Percentiles rank a stretch among this genome's conserved stretches.
Conservation (phyloP, 2,329 filamentous ascomycete species). For the Trichoderma gracile region DNA sequence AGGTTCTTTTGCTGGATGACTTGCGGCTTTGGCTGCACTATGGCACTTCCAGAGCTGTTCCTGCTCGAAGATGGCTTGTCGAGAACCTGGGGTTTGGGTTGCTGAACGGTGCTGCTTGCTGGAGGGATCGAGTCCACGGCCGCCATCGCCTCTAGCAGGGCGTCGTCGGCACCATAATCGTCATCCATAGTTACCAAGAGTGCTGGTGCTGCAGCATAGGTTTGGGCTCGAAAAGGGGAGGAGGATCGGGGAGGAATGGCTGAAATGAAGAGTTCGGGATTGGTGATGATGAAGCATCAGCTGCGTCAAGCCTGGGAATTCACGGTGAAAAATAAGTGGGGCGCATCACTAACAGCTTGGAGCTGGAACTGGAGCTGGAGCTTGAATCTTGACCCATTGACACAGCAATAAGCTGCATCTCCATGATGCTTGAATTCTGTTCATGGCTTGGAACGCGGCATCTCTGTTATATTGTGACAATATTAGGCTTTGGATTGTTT, state of each 20-base stretch:
- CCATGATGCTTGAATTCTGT: neutral
- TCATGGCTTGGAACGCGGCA: too few relatives aligned
- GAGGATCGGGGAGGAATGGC: neutral
- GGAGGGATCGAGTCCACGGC: slow-evolving; percentile 44
- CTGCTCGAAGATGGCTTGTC: slow-evolving; percentile 47
- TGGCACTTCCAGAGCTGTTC: slow-evolving; percentile 49
- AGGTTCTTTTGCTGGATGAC: slow-evolving; percentile 65
- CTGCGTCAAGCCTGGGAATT: neutral
- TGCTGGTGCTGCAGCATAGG: neutral
- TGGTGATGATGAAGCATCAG: neutral
- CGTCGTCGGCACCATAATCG: slow-evolving; percentile 59
- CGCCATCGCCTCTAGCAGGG: slow-evolving; percentile 57
- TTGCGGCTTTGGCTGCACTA: slow-evolving; percentile 88
- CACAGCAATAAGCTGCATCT: neutral
- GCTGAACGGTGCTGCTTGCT: slow-evolving; percentile 46
- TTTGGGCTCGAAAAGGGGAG: neutral
- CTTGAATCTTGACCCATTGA: too few relatives aligned
- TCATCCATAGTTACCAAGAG: slow-evolving; percentile 45
- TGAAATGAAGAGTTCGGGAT: neutral
- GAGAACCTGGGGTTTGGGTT: slow-evolving; percentile 57
- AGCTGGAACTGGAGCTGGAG: neutral
- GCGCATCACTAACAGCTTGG: neutral
- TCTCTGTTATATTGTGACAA: too few relatives aligned
- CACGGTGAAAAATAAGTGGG: slow-evolving; percentile 6
- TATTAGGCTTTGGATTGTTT: too few relatives aligned